Evolutionary conservation across 768 basidiomycete species (phyloP).

Genomic region (Tephrocybe sp.): DNA sequence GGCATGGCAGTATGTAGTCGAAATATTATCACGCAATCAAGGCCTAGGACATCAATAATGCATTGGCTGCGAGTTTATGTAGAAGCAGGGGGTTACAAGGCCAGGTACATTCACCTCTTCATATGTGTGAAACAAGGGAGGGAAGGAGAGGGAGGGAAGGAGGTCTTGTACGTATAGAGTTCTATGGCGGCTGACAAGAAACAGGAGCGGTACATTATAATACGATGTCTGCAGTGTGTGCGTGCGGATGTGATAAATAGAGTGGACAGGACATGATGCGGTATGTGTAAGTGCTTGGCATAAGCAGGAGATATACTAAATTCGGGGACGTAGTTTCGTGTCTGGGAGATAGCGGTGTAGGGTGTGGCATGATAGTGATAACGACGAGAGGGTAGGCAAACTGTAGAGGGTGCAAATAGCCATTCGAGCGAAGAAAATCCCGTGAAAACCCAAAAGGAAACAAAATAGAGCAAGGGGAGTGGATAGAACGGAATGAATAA

Average conservation of each 20-base stretch:
- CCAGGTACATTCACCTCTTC: background rate
- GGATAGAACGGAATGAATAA: background rate
- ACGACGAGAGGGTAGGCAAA: background rate
- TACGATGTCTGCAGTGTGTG: background rate
- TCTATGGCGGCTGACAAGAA: background rate
- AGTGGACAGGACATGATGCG: background rate
- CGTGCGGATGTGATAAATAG: background rate
- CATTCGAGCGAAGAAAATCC: background rate
- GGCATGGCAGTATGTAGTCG: too few species aligned
- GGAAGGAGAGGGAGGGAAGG: background rate
- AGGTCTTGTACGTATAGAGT: background rate
- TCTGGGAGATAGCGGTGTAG: background rate
- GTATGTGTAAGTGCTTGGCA: background rate
- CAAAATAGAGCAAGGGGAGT: background rate
- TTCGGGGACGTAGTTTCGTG: conserved; percentile 5
- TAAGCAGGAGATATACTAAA: conserved; percentile 2
- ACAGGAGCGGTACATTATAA: background rate
- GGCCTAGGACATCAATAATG: too few species aligned
- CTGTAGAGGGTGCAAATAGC: background rate
- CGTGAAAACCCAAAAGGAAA: conserved; percentile 5
- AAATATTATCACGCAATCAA: too few species aligned
- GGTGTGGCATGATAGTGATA: conserved; percentile 2
- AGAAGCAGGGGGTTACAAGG: too few species aligned
- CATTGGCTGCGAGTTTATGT: too few species aligned
- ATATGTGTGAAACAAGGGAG: background rate